Percentiles rank a stretch among this genome's conserved stretches.
Conservation (phyloP, 2,329 filamentous ascomycete genomes). For the Cephalotrichum gorgonifer region DNA sequence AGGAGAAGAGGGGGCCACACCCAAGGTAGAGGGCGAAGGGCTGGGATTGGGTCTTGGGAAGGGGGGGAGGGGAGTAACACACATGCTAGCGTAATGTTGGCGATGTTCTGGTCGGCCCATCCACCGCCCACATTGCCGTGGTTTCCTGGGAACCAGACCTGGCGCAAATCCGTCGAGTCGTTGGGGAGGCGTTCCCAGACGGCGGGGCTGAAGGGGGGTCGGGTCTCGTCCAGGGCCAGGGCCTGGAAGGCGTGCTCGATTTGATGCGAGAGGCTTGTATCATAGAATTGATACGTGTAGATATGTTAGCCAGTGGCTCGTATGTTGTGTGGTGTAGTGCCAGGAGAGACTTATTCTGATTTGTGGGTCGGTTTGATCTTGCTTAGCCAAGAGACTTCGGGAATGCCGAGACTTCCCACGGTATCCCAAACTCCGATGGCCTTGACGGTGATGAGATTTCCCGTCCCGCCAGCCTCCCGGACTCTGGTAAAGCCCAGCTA, state of each 20-base stretch:
- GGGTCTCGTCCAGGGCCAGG: conserved; percentile 45
- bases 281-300: conserved; percentile 38
- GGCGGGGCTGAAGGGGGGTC: conserved; percentile 42
- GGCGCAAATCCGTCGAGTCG: conserved; percentile 33
- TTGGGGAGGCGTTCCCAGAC: conserved; percentile 37
- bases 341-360: conserved; percentile 30
- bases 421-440: conserved; percentile 37
- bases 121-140: conserved; percentile 65
- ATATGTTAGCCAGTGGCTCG: conserved; percentile 19
- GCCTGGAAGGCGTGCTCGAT: conserved; percentile 51
- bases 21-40: not conserved
- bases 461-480: not conserved
- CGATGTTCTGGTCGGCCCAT: conserved; percentile 40
- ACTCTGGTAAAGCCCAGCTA: conserved; percentile 3
- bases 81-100: conserved; percentile 28
- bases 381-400: conserved; percentile 32
- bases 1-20: no score
- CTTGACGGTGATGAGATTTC: conserved; percentile 12
- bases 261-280: conserved; percentile 39
- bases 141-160: conserved; percentile 59
- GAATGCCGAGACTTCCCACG: conserved; percentile 31
- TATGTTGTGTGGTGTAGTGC: not conserved
- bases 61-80: conserved; percentile 9
- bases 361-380: conserved; percentile 35
- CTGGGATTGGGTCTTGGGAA: not conserved